Conservation (phyloP, 179 eudicot species). For the Beta macrorhiza region DNA sequence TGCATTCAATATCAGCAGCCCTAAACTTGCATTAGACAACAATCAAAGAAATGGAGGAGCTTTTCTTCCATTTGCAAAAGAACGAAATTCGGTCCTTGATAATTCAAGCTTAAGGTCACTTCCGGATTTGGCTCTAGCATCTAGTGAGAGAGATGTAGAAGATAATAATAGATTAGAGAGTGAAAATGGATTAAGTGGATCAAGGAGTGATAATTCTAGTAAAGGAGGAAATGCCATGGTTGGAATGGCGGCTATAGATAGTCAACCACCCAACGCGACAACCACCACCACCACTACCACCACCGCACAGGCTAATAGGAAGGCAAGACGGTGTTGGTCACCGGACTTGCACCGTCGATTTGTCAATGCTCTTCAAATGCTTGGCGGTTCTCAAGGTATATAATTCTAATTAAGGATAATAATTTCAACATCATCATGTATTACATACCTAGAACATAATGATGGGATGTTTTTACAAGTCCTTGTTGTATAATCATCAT, state of each 20-base stretch:
- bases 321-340: constrained; percentile 78
- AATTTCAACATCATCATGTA: not conserved
- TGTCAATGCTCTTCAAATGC: constrained; percentile 65
- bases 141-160: constrained; percentile 50
- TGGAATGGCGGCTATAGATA: constrained; percentile 21
- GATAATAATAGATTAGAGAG: constrained; percentile 41
- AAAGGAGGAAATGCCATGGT: constrained; percentile 22
- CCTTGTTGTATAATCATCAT: not conserved
- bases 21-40: constrained; percentile 49
- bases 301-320: constrained; percentile 41
- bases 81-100: constrained; percentile 12
- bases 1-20: constrained; percentile 31
- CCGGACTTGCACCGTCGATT: constrained; percentile 76
- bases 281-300: constrained; percentile 23
- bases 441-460: not conserved
- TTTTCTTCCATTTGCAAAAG: constrained; percentile 51
- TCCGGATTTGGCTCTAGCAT: constrained; percentile 54
- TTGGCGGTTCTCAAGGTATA: constrained; percentile 80
- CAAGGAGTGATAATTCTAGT: constrained; percentile 28
- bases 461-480: too few species aligned
- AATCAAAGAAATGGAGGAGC: constrained; percentile 53
- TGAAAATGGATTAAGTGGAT: constrained; percentile 31
- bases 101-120: constrained; percentile 22
- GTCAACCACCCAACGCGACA: constrained; percentile 30
- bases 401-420: not conserved